Evolutionary conservation across 352 stramenopile species (phyloP).

Genomic region (Phytophthora fragariaefolia): DNA sequence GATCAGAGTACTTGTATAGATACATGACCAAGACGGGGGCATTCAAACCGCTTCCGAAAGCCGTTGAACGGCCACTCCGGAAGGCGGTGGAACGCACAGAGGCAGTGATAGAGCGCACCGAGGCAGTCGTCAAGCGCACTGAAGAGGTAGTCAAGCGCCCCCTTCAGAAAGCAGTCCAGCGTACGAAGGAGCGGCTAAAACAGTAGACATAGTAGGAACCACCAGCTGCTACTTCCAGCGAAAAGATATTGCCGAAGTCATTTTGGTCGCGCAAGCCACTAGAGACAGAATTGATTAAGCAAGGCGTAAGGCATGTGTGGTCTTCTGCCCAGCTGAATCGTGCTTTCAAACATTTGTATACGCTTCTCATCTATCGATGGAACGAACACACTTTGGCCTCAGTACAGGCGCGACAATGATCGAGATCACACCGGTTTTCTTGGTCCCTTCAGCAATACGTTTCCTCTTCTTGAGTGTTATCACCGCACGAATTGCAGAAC

Average conservation of each 20-base stretch:
- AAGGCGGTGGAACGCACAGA: slow-evolving; percentile 44
- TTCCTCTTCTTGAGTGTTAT: slow-evolving; percentile 41
- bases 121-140: slow-evolving; percentile 40
- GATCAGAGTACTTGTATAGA: slow-evolving; percentile 77
- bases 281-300: neutral
- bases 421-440: slow-evolving; percentile 35
- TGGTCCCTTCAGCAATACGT: slow-evolving; percentile 18
- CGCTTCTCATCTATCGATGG: neutral
- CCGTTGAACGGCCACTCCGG: slow-evolving; percentile 27
- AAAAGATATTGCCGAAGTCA: neutral
- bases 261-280: neutral
- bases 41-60: slow-evolving; percentile 63
- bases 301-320: neutral
- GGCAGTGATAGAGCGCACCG: slow-evolving; percentile 32
- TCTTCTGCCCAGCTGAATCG: neutral
- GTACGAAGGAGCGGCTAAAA: slow-evolving; percentile 38
- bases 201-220: slow-evolving; percentile 27
- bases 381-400: neutral
- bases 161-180: slow-evolving; percentile 31
- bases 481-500: slow-evolving; percentile 54
- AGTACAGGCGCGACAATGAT: slow-evolving; percentile 23
- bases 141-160: slow-evolving; percentile 31
- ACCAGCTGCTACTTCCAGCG: neutral
- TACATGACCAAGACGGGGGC: slow-evolving; percentile 77
- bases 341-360: neutral